Evolutionary conservation across 106 monocot species (phyloP).

Genomic region (Phalaenopsis aphrodite): DNA sequence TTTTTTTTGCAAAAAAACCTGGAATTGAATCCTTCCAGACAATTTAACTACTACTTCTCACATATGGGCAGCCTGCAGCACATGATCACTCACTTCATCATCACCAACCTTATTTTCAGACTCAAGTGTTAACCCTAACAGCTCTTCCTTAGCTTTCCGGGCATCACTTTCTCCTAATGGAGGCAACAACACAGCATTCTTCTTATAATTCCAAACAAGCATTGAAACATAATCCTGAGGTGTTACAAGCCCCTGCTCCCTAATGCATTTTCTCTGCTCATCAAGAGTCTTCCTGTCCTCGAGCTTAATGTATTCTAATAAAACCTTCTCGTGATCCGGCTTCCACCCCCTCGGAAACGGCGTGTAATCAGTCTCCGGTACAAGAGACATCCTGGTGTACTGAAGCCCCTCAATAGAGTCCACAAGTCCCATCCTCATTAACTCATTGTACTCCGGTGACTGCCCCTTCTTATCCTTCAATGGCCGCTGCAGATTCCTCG

Average conservation of each 20-base stretch:
- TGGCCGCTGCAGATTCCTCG: slow-evolving; percentile 83
- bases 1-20: not conserved
- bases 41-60: slow-evolving; percentile 19
- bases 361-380: slow-evolving; percentile 91
- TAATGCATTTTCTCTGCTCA: slow-evolving; percentile 43
- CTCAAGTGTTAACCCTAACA: slow-evolving; percentile 31
- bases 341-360: slow-evolving; percentile 79
- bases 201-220: slow-evolving; percentile 97
- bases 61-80: slow-evolving; percentile 25
- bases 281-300: slow-evolving; percentile 56
- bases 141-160: slow-evolving; percentile 53
- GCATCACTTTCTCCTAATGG: slow-evolving; percentile 27
- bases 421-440: slow-evolving; percentile 87
- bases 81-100: slow-evolving; percentile 23
- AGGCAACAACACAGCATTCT: slow-evolving; percentile 58
- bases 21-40: not conserved
- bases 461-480: slow-evolving; percentile 93
- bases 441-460: slow-evolving; percentile 86
- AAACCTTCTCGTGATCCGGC: slow-evolving; percentile 80
- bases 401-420: slow-evolving; percentile 91
- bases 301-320: slow-evolving; percentile 73
- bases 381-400: slow-evolving; percentile 83
- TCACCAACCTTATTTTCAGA: slow-evolving; percentile 19
- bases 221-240: slow-evolving; percentile 91
- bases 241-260: slow-evolving; percentile 71